Evolutionary conservation across 257 asterid genomes (phyloP).

Genomic region (Cruciata laevipes): DNA sequence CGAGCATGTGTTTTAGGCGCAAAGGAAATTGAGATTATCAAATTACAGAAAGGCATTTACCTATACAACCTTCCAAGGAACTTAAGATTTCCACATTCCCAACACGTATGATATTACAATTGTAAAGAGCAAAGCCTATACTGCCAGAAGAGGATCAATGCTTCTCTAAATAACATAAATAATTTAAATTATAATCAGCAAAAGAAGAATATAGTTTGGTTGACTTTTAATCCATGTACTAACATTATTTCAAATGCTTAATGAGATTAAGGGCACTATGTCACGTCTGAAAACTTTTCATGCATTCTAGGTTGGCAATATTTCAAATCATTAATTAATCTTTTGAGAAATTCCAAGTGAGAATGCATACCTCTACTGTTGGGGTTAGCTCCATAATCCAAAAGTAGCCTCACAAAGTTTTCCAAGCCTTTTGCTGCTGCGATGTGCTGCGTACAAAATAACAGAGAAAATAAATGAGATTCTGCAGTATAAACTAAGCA

Average conservation of each 20-base stretch:
- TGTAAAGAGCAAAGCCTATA: slow-evolving; percentile 55
- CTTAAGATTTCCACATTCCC: slow-evolving; percentile 38
- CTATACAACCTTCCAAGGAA: slow-evolving; percentile 38
- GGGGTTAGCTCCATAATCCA: slow-evolving; percentile 76
- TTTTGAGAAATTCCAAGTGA: neutral
- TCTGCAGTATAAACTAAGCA: neutral
- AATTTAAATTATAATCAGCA: neutral
- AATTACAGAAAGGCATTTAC: slow-evolving; percentile 31
- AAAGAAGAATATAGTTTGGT: no score
- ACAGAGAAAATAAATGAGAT: slow-evolving; percentile 5
- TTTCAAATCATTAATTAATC: neutral
- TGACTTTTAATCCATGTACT: no score
- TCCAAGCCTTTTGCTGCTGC: slow-evolving; percentile 76
- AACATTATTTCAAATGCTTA: neutral
- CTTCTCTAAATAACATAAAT: slow-evolving; percentile 53
- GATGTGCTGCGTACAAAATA: slow-evolving; percentile 50
- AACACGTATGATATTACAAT: slow-evolving; percentile 40
- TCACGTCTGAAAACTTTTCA: neutral
- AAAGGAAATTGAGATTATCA: no score
- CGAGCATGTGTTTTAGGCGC: neutral
- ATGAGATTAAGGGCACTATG: neutral
- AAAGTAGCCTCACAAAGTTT: slow-evolving; percentile 62
- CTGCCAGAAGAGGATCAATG: slow-evolving; percentile 61
- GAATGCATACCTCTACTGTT: slow-evolving; percentile 52
- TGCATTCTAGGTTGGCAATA: neutral